Evolutionary conservation across 306 rosid genomes (phyloP).

Genomic region (Lathyrus aphaca): DNA sequence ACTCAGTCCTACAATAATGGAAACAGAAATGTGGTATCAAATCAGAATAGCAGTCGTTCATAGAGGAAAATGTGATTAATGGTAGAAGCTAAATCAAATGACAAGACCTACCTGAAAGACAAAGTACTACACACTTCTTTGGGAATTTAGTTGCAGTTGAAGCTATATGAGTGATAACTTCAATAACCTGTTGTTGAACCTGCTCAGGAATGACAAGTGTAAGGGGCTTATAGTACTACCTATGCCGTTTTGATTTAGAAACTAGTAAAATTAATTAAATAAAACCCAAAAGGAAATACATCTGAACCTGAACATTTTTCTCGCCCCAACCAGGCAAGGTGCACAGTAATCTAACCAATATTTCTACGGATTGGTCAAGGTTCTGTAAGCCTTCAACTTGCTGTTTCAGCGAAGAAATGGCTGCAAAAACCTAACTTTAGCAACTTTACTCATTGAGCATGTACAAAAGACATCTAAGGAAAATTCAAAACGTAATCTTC

Average conservation of each 20-base stretch:
- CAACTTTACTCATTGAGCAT: too few relatives aligned
- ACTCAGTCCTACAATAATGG: conserved; percentile 66
- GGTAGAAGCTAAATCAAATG: conserved; percentile 24
- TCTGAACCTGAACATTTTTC: too few relatives aligned
- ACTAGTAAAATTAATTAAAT: conserved; percentile 15
- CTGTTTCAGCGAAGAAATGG: too few relatives aligned
- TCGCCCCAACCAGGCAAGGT: too few relatives aligned
- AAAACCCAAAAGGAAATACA: conserved; percentile 31
- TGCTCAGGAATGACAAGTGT: conserved; percentile 46
- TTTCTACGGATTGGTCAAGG: too few relatives aligned
- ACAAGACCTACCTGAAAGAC: conserved; percentile 74
- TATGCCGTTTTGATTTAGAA: conserved; percentile 10
- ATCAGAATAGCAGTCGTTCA: conserved; percentile 5
- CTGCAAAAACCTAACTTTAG: too few relatives aligned
- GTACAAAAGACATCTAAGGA: too few relatives aligned
- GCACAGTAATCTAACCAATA: too few relatives aligned
- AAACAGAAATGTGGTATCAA: conserved; percentile 18
- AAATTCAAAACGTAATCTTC: too few relatives aligned
- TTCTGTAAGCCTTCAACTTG: too few relatives aligned
- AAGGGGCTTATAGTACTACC: conserved; percentile 11
- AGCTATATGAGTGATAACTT: conserved; percentile 73
- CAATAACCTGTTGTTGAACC: conserved; percentile 99
- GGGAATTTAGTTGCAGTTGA: conserved; percentile 77
- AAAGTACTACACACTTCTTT: conserved; percentile 91
- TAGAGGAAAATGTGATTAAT: background rate